Base-by-base conservation (phyloP, 768 basidiomycete species). In the Collybiopsis luxurians region DNA sequence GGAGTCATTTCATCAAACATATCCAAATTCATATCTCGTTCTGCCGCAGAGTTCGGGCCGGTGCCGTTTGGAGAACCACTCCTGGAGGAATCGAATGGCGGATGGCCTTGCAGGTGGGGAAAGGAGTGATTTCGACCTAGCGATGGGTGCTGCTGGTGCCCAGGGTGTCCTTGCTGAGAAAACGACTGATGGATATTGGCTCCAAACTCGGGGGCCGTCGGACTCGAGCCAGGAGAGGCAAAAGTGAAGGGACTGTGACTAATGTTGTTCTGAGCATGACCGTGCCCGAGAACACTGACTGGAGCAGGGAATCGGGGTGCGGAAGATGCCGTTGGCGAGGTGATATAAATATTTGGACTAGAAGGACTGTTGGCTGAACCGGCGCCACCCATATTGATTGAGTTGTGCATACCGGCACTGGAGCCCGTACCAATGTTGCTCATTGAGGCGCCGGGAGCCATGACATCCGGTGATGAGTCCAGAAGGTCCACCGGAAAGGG, bases 321-420 rank as follows among this genome's bases (percentile, higher is more conserved):
- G 13, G 69, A 67, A 4, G 73, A 73, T 21, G 80, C 66, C 0
- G 73, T 71, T 2, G 89, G 87, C 0, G 86, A 85, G 2, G 87
- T 91, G 61, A 92, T 77, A 65, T 79, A 87, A 62, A 91, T 89
- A 61, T 89, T 86, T 9, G 89, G 87, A 53, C 77, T 82, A 6
- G 50, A 40, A 39, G 50, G 50, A 51, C 83, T 82, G 27, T 31
- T 44, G 36, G 36, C 23, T 3, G 53, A 31, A 10, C 19, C 39
- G 19, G 53, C 23, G 38, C 38, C 51, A 7, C 40, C 40, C 40
- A 42, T 42, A 19, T 30, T 30, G n/a, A 50, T 39, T 15, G 50
- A 2, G 36, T 12, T 51, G 24, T 51, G 50, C 23, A 51, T 39
- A 21, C 24, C 38, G 23, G 21, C 23, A 19, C 21, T 26, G 9